Conservation (phyloP, 805 yeast species). For the Wickerhamomyces pijperi region DNA sequence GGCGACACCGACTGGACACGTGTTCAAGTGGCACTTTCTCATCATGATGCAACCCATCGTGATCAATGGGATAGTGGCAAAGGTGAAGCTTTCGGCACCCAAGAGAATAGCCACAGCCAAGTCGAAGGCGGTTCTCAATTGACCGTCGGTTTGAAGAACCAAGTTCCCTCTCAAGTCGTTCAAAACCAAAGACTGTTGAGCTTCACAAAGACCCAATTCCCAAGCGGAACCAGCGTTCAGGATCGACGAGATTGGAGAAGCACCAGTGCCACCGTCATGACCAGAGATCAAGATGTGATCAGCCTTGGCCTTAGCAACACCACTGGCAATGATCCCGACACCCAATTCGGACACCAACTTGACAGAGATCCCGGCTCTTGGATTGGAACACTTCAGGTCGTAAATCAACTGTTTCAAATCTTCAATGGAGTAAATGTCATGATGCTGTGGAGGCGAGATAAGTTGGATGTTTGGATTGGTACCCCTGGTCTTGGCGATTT, state of each 20-base stretch:
- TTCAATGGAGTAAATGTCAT: conserved; percentile 95
- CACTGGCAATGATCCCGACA: conserved; percentile 97
- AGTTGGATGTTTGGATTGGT: conserved; percentile 95
- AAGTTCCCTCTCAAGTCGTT: conserved; percentile 95
- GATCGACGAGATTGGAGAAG: conserved; percentile 94
- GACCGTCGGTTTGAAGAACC: conserved; percentile 96
- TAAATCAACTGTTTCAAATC: conserved; percentile 94
- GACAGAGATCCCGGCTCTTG: conserved; percentile 93
- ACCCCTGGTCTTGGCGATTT: conserved; percentile 91
- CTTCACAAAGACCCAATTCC: conserved; percentile 97
- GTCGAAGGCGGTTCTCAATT: conserved; percentile 92
- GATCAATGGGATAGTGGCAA: conserved; percentile 93
- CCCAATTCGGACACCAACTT: conserved; percentile 97
- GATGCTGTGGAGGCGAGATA: conserved; percentile 98
- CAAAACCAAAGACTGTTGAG: conserved; percentile 92
- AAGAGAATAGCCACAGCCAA: conserved; percentile 90
- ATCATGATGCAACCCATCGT: conserved; percentile 97
- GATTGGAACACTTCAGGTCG: conserved; percentile 93
- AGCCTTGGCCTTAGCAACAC: conserved; percentile 98
- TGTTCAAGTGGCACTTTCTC: conserved; percentile 86
- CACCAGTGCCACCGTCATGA: conserved; percentile 99
- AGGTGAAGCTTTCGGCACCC: conserved; percentile 98
- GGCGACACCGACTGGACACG: conserved; percentile 98
- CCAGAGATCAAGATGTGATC: conserved; percentile 94
- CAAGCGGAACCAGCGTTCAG: conserved; percentile 97